Percentiles rank a stretch among this genome's conserved stretches.
Evolutionary conservation across 208 protist genomes (phyloP).

Genomic region (Trypanosoma vivax): DNA sequence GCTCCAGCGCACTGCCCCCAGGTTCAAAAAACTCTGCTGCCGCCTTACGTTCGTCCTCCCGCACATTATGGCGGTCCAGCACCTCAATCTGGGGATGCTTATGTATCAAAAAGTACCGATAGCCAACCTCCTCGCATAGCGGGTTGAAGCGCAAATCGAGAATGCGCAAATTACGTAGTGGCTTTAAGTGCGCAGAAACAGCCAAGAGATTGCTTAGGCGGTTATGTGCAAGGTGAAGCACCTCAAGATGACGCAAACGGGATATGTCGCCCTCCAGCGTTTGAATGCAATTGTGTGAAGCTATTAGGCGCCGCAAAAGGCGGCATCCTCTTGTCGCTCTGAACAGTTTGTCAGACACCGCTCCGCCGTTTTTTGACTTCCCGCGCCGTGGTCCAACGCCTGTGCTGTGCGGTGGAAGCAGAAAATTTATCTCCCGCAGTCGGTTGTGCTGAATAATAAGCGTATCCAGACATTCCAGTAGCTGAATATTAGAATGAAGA

Average conservation of each 20-base stretch:
- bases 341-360: background rate
- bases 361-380: background rate
- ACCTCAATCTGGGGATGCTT: constrained; percentile 59
- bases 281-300: constrained; percentile 19
- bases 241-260: constrained; percentile 30
- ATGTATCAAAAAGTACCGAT: constrained; percentile 53
- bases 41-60: constrained; percentile 37
- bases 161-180: constrained; percentile 37
- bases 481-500: constrained; percentile 55
- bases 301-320: constrained; percentile 35
- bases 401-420: constrained; percentile 21
- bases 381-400: background rate
- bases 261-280: constrained; percentile 14
- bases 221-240: constrained; percentile 64
- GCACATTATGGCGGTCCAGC: constrained; percentile 52
- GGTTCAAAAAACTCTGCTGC: constrained; percentile 12
- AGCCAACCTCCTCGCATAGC: constrained; percentile 44
- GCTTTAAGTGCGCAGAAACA: constrained; percentile 29
- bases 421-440: constrained; percentile 32
- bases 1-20: background rate
- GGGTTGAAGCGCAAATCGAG: constrained; percentile 72
- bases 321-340: constrained; percentile 28
- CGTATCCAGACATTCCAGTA: constrained; percentile 54
- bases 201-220: constrained; percentile 34
- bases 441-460: constrained; percentile 61